phyloP scores from a whole-genome alignment of 257 asterid genomes.

The Nicotiana otophora region DNA sequence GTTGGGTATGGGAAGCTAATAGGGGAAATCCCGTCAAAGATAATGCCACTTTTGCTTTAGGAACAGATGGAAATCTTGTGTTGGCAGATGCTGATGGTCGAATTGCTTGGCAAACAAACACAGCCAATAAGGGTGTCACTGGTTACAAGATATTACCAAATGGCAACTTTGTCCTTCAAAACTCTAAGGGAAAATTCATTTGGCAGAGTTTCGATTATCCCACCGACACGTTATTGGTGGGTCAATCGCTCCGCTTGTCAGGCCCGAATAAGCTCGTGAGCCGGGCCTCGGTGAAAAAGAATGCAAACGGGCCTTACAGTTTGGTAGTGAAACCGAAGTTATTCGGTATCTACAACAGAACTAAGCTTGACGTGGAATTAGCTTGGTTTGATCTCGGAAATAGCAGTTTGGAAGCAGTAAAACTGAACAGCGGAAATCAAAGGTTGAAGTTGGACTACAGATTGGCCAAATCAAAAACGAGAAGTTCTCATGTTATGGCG shows the following conservation, averaged over 20 bases:
- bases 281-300: neutral
- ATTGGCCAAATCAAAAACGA: neutral
- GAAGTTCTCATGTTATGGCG: constrained; percentile 7
- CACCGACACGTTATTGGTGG: constrained; percentile 12
- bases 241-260: neutral
- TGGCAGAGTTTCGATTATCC: constrained; percentile 23
- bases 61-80: constrained; percentile 3
- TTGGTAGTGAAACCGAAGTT: neutral
- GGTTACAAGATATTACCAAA: constrained; percentile 17
- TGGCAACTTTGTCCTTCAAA: constrained; percentile 20
- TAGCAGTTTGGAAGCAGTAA: neutral
- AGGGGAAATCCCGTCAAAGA: constrained; percentile 14
- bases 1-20: constrained; percentile 26
- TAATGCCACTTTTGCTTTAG: constrained; percentile 8
- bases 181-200: constrained; percentile 13
- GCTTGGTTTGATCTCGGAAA: neutral
- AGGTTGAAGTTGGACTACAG: constrained; percentile 3
- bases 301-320: neutral
- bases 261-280: constrained; percentile 12
- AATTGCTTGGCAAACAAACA: constrained; percentile 16
- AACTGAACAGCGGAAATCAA: constrained; percentile 5
- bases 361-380: neutral
- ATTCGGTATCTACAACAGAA: neutral
- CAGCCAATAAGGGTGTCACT: constrained; percentile 21
- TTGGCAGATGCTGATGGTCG: constrained; percentile 17